Base-by-base conservation (phyloP, 1,139 yeast genomes). In the Geotrichum aggregatum region DNA sequence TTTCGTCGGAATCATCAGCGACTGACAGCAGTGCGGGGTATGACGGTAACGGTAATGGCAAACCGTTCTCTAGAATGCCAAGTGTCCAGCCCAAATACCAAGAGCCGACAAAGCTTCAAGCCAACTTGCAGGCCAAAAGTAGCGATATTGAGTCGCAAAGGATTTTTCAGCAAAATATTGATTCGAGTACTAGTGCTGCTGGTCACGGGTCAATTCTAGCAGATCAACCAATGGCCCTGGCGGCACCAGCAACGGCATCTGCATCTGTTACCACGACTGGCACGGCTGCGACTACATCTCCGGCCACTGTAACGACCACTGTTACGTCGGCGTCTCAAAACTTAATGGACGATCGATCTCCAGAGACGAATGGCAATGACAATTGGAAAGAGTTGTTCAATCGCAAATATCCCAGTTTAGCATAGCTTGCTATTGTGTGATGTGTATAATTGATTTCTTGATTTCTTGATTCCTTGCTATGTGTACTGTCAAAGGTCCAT, bases 61-160 rank as follows among this genome's bases (percentile, higher is more conserved):
- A 47, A 22, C 49, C 56, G 33, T 60, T 60, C 59, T 73, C 73
- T 33, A 78, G 82, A 3, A 85, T 85, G 10, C 83, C 85, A 13
- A 73, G 71, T 56, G 7, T 24, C 28, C 82, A 83, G 58, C 88
- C 89, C 1, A 63, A 63, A 3, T 77, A 79, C 62, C 70, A 83
- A 57, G 78, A 78, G 61, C 58, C 64, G 11, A 63, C 65, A 7
- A 51, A 58, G 26, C 50, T 58, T n/a, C 28, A 24, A 24, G 28
- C 28, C 28, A 24, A n/a, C n/a, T n/a, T n/a, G n/a, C n/a, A n/a
- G n/a, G n/a, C n/a, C n/a, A n/a, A n/a, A n/a, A 31, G 36, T 11
- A 38, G 33, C 21, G 44, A 31, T 35, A 19, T 44, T 7, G 47
- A 34, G 18, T 34, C 36, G 14, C 36, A 40, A 33, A 10, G n/a